phyloP scores from a whole-genome alignment of 495 filamentous ascomycete genomes.

The Bathelium albidoporum region DNA sequence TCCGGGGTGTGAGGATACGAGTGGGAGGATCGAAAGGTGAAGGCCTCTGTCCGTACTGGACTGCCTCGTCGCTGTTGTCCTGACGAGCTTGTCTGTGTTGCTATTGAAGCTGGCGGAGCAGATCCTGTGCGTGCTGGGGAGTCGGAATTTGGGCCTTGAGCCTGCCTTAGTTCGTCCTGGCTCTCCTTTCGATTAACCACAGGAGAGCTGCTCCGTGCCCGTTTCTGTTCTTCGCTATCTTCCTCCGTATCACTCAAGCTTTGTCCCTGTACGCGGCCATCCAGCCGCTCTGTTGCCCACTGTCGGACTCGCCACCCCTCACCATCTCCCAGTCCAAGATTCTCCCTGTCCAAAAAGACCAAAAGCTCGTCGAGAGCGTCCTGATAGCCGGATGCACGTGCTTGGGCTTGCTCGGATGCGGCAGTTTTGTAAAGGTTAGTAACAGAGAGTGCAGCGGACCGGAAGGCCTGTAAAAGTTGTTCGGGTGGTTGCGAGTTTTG shows the following conservation, averaged over 20 bases:
- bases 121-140: constrained; percentile 40
- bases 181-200: constrained; percentile 44
- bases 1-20: constrained; percentile 48
- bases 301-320: constrained; percentile 72
- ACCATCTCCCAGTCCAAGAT: constrained; percentile 64
- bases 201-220: constrained; percentile 51
- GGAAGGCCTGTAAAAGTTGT: constrained; percentile 80
- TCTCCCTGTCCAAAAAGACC: constrained; percentile 68
- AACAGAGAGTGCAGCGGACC: constrained; percentile 82
- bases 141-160: constrained; percentile 30
- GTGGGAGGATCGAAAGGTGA: constrained; percentile 63
- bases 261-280: constrained; percentile 42
- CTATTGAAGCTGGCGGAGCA: constrained; percentile 20
- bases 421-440: constrained; percentile 94
- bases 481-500: constrained; percentile 55
- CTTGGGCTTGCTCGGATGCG: constrained; percentile 59
- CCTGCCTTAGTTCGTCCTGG: constrained; percentile 25
- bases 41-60: constrained; percentile 24
- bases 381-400: constrained; percentile 74
- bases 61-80: neutral
- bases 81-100: neutral
- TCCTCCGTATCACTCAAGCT: constrained; percentile 61
- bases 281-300: constrained; percentile 73
- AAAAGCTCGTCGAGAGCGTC: constrained; percentile 88
- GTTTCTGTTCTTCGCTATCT: constrained; percentile 50